Evolutionary conservation across 257 asterid species (phyloP).

Genomic region (Solanum ossicruentum): DNA sequence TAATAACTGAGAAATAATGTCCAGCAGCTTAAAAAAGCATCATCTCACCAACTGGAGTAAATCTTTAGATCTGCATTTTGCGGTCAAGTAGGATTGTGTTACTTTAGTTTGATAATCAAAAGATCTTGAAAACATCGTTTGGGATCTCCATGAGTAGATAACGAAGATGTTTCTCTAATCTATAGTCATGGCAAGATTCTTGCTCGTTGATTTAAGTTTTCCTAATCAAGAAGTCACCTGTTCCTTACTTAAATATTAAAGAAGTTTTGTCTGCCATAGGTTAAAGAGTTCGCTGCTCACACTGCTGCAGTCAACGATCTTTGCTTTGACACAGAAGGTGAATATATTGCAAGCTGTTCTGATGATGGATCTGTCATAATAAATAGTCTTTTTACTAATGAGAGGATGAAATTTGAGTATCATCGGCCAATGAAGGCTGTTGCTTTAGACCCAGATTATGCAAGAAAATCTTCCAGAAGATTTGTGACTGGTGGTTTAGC

Average conservation of each 20-base stretch:
- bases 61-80: neutral
- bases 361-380: slow-evolving; percentile 96
- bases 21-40: neutral
- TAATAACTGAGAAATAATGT: neutral
- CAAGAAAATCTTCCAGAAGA: slow-evolving; percentile 80
- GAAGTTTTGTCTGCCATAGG: slow-evolving; percentile 30
- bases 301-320: slow-evolving; percentile 95
- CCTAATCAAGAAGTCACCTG: neutral
- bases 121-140: neutral
- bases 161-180: neutral
- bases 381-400: slow-evolving; percentile 82
- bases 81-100: neutral
- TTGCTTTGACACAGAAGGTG: slow-evolving; percentile 90
- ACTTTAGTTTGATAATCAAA: neutral
- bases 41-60: neutral
- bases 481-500: slow-evolving; percentile 98
- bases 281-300: slow-evolving; percentile 76
- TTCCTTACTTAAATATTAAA: neutral
- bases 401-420: slow-evolving; percentile 84
- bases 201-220: neutral
- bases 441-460: slow-evolving; percentile 93
- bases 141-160: neutral
- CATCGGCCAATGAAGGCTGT: slow-evolving; percentile 94
- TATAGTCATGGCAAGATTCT: neutral
- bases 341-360: slow-evolving; percentile 98